Conservation (phyloP, 1,139 yeast genomes). For the Yamadazyma membranifaciens region DNA sequence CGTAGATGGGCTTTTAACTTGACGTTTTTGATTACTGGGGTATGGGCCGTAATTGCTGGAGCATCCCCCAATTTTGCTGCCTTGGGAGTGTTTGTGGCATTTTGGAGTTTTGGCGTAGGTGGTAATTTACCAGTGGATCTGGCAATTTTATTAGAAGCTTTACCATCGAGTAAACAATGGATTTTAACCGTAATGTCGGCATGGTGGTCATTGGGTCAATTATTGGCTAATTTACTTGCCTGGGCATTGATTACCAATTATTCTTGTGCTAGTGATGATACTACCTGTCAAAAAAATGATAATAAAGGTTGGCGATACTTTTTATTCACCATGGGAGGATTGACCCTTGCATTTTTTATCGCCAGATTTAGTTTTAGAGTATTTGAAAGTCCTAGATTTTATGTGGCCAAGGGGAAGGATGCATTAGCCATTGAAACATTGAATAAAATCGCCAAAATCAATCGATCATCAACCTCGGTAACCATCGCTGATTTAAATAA, state of each 20-base stretch:
- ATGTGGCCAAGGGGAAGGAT: constrained; percentile 39
- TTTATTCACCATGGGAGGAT: constrained; percentile 39
- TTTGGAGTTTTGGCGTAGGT: constrained; percentile 48
- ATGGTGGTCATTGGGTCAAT: constrained; percentile 47
- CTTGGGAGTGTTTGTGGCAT: constrained; percentile 34
- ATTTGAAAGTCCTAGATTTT: constrained; percentile 40
- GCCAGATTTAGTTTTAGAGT: constrained; percentile 36
- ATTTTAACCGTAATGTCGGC: constrained; percentile 41
- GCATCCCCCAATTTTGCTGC: constrained; percentile 42
- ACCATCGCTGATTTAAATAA: constrained; percentile 30
- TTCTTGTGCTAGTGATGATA: constrained; percentile 28
- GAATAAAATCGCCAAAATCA: constrained; percentile 36
- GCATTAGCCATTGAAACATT: constrained; percentile 34
- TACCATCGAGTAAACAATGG: constrained; percentile 39
- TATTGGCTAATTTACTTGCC: constrained; percentile 36
- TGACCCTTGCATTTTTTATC: constrained; percentile 36
- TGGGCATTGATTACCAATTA: constrained; percentile 42
- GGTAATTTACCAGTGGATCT: constrained; percentile 47
- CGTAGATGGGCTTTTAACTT: constrained; percentile 44
- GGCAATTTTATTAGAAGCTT: constrained; percentile 43
- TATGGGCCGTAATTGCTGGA: constrained; percentile 39
- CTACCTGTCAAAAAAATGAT: constrained; percentile 29
- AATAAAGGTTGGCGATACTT: constrained; percentile 47
- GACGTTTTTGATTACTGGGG: constrained; percentile 41
- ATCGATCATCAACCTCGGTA: constrained; percentile 23